Evolutionary conservation across 169 alveolate species (phyloP).

Genomic region (Plasmodium falciparum): DNA sequence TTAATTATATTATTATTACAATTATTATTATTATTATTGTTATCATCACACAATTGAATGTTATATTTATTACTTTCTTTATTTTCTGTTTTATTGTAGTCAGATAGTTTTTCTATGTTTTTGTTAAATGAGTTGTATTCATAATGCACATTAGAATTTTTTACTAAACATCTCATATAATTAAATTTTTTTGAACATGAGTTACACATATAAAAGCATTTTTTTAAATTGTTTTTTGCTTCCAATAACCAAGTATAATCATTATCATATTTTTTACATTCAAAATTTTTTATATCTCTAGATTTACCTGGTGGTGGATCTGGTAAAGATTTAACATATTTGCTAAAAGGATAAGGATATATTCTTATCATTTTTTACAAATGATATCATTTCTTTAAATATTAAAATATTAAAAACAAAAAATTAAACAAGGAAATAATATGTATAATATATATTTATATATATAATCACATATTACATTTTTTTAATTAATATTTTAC

Average conservation of each 20-base stretch:
- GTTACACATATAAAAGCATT: slow-evolving; percentile 63
- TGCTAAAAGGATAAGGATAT: slow-evolving; percentile 73
- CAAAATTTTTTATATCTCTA: slow-evolving; percentile 54
- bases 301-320: slow-evolving; percentile 75
- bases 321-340: slow-evolving; percentile 70
- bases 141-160: slow-evolving; percentile 57
- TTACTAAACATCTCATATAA: slow-evolving; percentile 62
- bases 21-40: slow-evolving; percentile 26
- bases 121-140: slow-evolving; percentile 34
- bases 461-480: slow-evolving; percentile 1
- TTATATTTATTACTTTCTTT: not conserved
- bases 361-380: slow-evolving; percentile 65
- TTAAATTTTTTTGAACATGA: slow-evolving; percentile 40
- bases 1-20: slow-evolving; percentile 11
- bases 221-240: slow-evolving; percentile 57
- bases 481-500: not conserved
- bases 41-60: slow-evolving; percentile 15
- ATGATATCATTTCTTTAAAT: slow-evolving; percentile 35
- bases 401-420: slow-evolving; percentile 36
- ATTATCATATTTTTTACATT: slow-evolving; percentile 58
- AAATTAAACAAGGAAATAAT: slow-evolving; percentile 8
- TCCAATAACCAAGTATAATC: slow-evolving; percentile 64
- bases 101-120: not conserved
- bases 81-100: slow-evolving; percentile 1
- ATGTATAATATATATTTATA: slow-evolving; percentile 3